Evolutionary conservation across 331 rosid genomes (phyloP).

Genomic region (Quercus tomentella): DNA sequence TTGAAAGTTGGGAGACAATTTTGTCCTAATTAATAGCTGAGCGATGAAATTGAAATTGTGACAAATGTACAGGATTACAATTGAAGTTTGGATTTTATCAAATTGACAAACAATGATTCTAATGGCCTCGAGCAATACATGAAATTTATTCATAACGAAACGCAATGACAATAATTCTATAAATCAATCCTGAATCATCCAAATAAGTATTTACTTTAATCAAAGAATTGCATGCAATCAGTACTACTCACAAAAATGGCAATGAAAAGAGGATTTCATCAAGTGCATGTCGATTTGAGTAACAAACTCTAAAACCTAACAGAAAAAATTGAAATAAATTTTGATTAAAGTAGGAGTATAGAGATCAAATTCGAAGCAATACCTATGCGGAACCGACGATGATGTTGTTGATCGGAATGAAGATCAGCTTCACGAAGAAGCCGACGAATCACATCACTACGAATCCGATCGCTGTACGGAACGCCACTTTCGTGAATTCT

Average conservation of each 20-base stretch:
- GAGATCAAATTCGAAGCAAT: background rate
- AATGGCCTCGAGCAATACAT: background rate
- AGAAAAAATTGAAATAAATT: background rate
- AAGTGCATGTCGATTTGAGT: background rate
- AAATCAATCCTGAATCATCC: background rate
- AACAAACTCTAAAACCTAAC: background rate
- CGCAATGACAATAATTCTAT: background rate
- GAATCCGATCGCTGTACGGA: conserved; percentile 38
- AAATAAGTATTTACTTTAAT: background rate
- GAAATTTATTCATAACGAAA: background rate
- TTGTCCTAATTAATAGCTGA: too few relatives aligned
- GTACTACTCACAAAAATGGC: background rate
- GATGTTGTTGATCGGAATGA: conserved; percentile 39
- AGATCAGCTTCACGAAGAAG: conserved; percentile 36
- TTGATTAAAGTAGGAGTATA: too few relatives aligned
- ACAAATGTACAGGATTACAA: too few relatives aligned
- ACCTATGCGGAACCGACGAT: conserved; percentile 33
- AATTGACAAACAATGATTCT: background rate
- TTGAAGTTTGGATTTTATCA: too few relatives aligned
- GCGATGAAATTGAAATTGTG: too few relatives aligned
- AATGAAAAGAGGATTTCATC: background rate
- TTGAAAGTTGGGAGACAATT: too few relatives aligned
- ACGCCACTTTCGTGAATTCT: conserved; percentile 35
- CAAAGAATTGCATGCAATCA: background rate
- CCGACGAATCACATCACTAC: conserved; percentile 43